Percentiles rank a stretch among this genome's conserved stretches.
phyloP scores from a whole-genome alignment of 2,329 filamentous ascomycete species.

The Calonectria henricotiae region DNA sequence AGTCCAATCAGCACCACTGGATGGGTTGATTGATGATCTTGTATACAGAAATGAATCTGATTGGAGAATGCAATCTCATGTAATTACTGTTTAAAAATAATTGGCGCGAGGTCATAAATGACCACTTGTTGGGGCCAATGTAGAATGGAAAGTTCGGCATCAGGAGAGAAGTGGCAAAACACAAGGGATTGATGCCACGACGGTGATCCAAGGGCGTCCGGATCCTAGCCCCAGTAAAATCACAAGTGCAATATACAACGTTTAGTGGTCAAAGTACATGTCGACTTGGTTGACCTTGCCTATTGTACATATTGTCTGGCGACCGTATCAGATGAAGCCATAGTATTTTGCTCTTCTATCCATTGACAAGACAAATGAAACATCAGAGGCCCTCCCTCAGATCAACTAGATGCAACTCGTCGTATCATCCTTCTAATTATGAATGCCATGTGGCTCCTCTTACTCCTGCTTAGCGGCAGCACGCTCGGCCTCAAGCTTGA shows the following conservation, averaged over 20 bases:
- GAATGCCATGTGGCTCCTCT: constrained; percentile 23
- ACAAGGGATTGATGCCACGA: background rate
- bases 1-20: background rate
- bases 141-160: background rate
- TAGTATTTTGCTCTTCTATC: constrained; percentile 50
- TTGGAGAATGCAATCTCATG: background rate
- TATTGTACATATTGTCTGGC: constrained; percentile 53
- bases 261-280: constrained; percentile 41
- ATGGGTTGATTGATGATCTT: background rate
- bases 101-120: background rate
- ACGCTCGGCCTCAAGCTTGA: constrained; percentile 72
- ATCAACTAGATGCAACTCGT: constrained; percentile 42
- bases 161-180: background rate
- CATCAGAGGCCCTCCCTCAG: constrained; percentile 37
- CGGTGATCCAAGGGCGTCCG: too few species aligned
- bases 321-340: constrained; percentile 48
- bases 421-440: constrained; percentile 30
- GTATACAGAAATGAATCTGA: background rate
- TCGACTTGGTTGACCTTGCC: constrained; percentile 51
- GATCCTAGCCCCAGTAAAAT: background rate
- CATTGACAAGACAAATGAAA: constrained; percentile 52
- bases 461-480: constrained; percentile 59
- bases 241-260: constrained; percentile 27
- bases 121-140: background rate
- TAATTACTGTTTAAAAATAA: background rate